Evolutionary conservation across 305 asterid genomes (phyloP), one percentile per base, ranked within the genome.

Genomic region (Andrographis paniculata): DNA sequence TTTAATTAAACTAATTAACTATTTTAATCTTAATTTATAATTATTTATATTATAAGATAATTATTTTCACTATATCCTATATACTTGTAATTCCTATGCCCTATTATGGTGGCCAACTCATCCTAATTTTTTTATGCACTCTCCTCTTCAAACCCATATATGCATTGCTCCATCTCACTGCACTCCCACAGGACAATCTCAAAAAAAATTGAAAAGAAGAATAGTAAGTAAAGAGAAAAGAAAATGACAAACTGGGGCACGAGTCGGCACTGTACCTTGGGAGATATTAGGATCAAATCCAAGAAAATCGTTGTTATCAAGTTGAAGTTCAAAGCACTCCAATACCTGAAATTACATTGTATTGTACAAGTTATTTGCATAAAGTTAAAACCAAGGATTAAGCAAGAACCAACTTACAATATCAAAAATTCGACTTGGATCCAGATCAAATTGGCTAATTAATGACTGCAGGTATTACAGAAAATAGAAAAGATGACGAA

Each of bases 361-460:
- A 62, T 27, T 65, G n/a, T 64, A 55, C 61, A 41, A 69, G 52
- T 58, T 17, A 48, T 20, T 9, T 38, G 68, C 36, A 50, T 56
- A 48, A 21, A 56, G 46, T 55, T 38, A 12, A 62, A 37, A 46
- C 11, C 11, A 33, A 23, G 60, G 53, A n/a, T 42, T 50, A 20
- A 27, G 28, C 24, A 44, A 41, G 20, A 17, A 52, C 8, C 8
- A 24, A 24, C 99, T 74, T 71, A 91, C 99, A 63, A 86, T 91
- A 66, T 91, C 96, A 61, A 91, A 91, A 56, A 91, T 96, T 41
- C 99, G 88, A 58, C 86, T 91, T 19, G 99, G 99, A 59, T 91
- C 99, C 72, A 91, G 84, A 79, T 91, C 95, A 53, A 91, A 91
- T 74, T 91, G 96, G 45, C 99, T 96, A 52, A 91, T 91, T 61